phyloP scores from a whole-genome alignment of 2,329 filamentous ascomycete species.

The Talaromyces sp. region DNA sequence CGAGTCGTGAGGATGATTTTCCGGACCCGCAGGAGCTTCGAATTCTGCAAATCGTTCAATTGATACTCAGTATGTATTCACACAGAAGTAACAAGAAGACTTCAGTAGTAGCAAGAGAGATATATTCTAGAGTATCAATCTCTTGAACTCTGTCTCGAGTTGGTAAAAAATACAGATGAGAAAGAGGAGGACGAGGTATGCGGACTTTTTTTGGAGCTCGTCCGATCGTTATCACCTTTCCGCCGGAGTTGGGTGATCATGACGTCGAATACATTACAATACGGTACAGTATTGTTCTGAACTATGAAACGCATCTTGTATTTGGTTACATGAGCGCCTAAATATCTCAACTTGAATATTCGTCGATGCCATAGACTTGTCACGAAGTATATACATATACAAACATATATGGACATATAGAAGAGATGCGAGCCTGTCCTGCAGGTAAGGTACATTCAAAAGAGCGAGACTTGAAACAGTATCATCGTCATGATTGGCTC shows the following conservation, averaged over 20 bases:
- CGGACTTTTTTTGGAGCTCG: not conserved
- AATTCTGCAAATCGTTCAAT: not conserved
- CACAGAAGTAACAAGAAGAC: not conserved
- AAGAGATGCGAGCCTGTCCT: not conserved
- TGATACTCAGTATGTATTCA: not conserved
- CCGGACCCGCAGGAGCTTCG: constrained; percentile 3
- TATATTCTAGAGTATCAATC: not conserved
- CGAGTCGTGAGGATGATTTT: not conserved
- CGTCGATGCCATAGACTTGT: not conserved
- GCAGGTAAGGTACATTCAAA: not conserved
- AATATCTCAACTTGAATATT: not conserved
- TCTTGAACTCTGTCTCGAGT: not conserved
- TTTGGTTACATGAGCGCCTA: not conserved
- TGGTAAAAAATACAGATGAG: not conserved
- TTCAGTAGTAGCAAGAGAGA: not conserved
- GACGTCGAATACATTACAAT: constrained; percentile 12
- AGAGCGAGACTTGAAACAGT: not conserved
- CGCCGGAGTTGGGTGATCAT: constrained; percentile 11
- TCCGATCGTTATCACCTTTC: not conserved
- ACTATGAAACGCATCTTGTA: not conserved
- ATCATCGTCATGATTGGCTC: constrained; percentile 2
- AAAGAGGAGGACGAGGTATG: not conserved
- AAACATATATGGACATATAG: not conserved
- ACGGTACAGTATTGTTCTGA: not conserved
- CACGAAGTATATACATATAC: too few relatives aligned